These are phyloP conservation scores for Neolecta irregularis DNA, from an alignment of 1,139 yeast genomes.

Conservation along the genomic window DNA sequence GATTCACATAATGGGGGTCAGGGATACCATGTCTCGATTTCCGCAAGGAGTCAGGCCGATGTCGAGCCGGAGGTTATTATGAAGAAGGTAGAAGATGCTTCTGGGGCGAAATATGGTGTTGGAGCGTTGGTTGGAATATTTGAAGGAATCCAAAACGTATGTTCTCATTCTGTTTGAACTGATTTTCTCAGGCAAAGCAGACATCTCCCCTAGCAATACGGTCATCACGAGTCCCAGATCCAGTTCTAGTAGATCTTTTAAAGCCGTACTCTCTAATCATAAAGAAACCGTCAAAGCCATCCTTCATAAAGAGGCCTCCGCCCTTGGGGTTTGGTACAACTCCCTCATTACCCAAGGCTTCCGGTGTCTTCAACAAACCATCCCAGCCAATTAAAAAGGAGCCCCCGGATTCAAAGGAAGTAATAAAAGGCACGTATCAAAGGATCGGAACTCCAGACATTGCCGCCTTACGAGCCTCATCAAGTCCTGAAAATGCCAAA, in stretches of 20 bases:
- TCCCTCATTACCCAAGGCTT: slow-evolving; percentile 19
- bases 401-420: slow-evolving; percentile 23
- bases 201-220: slow-evolving; percentile 17
- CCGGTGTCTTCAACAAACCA: slow-evolving; percentile 57
- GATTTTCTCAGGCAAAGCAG: slow-evolving; percentile 28
- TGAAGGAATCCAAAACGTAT: no score
- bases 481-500: slow-evolving; percentile 18
- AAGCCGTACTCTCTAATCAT: slow-evolving; percentile 16
- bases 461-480: slow-evolving; percentile 32
- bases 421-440: slow-evolving; percentile 34
- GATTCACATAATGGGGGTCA: slow-evolving; percentile 18
- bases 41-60: slow-evolving; percentile 91
- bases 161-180: slow-evolving; percentile 18
- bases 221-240: slow-evolving; percentile 18
- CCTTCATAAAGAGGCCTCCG: slow-evolving; percentile 12
- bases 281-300: slow-evolving; percentile 15
- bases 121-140: no score
- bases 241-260: slow-evolving; percentile 7
- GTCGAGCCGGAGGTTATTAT: slow-evolving; percentile 63
- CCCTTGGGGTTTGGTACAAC: slow-evolving; percentile 7
- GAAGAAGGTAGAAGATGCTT: slow-evolving; percentile 69
- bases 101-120: slow-evolving; percentile 87
- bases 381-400: slow-evolving; percentile 35
- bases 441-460: slow-evolving; percentile 45
- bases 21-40: slow-evolving; percentile 89